A percentile compares a stretch with the other conserved stretches of the same genome.
Evolutionary conservation across 768 basidiomycete species (phyloP).

Genomic region (Auricularia sp.): DNA sequence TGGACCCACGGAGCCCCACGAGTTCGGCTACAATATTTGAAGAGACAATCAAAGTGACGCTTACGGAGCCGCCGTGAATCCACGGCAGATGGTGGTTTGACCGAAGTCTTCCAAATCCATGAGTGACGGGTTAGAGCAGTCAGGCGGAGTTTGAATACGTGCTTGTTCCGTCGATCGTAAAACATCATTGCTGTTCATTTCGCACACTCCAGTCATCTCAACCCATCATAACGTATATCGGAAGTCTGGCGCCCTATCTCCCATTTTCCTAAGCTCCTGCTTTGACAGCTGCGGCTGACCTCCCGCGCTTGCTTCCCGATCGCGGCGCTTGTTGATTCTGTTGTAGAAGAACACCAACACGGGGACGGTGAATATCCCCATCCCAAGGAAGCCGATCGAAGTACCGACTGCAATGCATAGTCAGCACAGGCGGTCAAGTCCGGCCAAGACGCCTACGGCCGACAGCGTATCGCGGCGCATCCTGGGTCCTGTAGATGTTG

Average conservation of each 20-base stretch:
- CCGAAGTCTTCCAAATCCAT: no score
- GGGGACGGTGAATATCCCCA: conserved; percentile 47
- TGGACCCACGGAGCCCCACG: no score
- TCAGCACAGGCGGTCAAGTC: not conserved
- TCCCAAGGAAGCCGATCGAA: conserved; percentile 59
- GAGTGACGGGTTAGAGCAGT: no score
- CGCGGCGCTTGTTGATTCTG: conserved; percentile 47
- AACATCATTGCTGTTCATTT: no score
- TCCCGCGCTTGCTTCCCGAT: conserved; percentile 19
- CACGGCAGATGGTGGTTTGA: no score
- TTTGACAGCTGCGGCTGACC: conserved; percentile 9
- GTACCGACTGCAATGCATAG: conserved; percentile 35
- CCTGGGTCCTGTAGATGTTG: conserved; percentile 50
- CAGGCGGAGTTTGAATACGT: no score
- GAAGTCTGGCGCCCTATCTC: conserved; percentile 56
- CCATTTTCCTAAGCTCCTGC: conserved; percentile 31
- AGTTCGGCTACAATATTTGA: no score
- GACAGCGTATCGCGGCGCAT: conserved; percentile 49
- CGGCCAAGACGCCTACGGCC: conserved; percentile 35
- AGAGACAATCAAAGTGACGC: no score
- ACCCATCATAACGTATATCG: conserved; percentile 36
- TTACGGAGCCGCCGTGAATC: no score
- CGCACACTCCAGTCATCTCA: no score
- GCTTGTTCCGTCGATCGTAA: no score
- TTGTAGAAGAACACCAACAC: conserved; percentile 40